Percentiles rank a stretch among this genome's conserved stretches.
Evolutionary conservation across 257 asterid genomes (phyloP).

Genomic region (Nicotiana knightiana): DNA sequence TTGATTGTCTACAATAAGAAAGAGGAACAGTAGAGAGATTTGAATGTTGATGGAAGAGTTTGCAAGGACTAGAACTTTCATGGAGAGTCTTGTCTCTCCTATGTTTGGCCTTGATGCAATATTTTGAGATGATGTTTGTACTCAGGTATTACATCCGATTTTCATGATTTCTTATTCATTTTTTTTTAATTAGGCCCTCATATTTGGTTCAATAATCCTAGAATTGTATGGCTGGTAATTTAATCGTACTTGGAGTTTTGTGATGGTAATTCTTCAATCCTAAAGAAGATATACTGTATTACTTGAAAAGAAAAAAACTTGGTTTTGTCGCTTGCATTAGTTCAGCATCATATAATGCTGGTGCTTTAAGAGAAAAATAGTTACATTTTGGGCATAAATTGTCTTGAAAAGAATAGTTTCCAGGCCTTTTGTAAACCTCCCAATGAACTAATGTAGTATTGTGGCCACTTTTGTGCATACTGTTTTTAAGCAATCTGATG

Average conservation of each 20-base stretch:
- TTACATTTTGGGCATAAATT: neutral
- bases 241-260: neutral
- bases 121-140: neutral
- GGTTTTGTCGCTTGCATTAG: neutral
- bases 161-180: neutral
- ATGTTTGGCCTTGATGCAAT: neutral
- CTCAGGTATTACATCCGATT: neutral
- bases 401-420: neutral
- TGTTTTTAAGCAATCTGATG: too few species aligned
- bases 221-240: neutral
- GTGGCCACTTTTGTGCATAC: too few species aligned
- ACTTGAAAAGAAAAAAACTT: neutral
- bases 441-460: neutral
- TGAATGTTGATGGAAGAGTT: neutral
- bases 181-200: neutral
- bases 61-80: neutral
- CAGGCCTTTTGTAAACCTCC: neutral
- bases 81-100: neutral
- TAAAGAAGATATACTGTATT: neutral
- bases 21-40: neutral
- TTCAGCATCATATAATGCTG: neutral
- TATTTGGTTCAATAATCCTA: neutral
- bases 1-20: neutral
- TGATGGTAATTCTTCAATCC: neutral
- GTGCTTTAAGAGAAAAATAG: neutral